Base-by-base conservation (phyloP, 345 rosid genomes). In the Melaleuca quinquenervia region DNA sequence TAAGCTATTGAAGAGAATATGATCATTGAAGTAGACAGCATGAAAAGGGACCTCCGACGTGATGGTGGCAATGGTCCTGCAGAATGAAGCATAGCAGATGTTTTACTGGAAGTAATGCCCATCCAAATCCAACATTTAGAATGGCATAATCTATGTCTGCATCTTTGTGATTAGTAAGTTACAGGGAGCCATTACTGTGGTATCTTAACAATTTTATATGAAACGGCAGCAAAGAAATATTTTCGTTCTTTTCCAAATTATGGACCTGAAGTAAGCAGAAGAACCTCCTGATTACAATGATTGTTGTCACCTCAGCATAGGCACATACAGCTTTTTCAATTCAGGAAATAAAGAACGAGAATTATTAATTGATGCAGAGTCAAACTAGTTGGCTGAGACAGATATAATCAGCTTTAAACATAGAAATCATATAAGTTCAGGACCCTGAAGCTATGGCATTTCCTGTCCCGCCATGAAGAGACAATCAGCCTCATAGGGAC, bases 11-110 rank as follows among this genome's bases (percentile, higher is more conserved):
- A 93, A 85, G 98, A 93, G 88, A 96, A 97, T 54, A 94, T 93
- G 92, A 94, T 91, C 99, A 97, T 97, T 49, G 98, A 90, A 82
- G 94, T 93, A 88, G 98, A 93, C 94, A 97, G 86, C 70, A 92
- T 93, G 88, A 94, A 95, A 85, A 97, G 98, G 22, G 98, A 96
- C 89, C 99, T 93, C 85, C 96, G 90, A 32, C 94, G 87, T 22
- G 99, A 93, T 74, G 99, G 93, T 53, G 94, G 98, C 86, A 97
- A 93, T 74, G 93, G 91, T 84, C 94, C 99, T 96, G 94, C 86
- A 91, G 92, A 80, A 87, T 55, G 64, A 36, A 84, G 60, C 29
- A 84, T 11, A 36, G 80, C 48, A 84, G 54, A 52, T 50, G 53
- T 50, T 50, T 22, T 45, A 29, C 53, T 45, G 48, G 49, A 70